These are phyloP conservation scores for Irpex sp. DNA, from an alignment of 1,284 basidiomycete species.

Conservation along the genomic window DNA sequence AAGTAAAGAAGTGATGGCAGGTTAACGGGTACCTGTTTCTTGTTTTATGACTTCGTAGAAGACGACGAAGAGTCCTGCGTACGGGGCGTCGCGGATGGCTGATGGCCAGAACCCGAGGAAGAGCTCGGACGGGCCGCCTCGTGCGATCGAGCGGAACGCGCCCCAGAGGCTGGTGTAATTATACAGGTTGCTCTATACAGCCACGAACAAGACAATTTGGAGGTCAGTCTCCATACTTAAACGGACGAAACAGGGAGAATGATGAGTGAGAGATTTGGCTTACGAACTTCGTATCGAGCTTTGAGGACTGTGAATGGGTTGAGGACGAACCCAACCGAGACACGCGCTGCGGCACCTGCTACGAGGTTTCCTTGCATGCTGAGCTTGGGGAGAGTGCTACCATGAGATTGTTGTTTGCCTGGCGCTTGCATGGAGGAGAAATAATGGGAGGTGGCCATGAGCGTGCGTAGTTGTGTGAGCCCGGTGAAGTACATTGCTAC, in stretches of 20 bases:
- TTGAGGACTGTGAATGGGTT: slow-evolving; percentile 96
- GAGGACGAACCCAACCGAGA: slow-evolving; percentile 81
- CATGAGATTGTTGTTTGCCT: slow-evolving; percentile 15
- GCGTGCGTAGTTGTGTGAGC: slow-evolving; percentile 70
- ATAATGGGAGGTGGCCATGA: slow-evolving; percentile 63
- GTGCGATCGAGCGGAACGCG: slow-evolving; percentile 59
- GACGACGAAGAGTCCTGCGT: slow-evolving; percentile 90
- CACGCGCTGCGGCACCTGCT: slow-evolving; percentile 83
- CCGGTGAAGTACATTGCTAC: slow-evolving; percentile 90
- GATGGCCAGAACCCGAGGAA: slow-evolving; percentile 89
- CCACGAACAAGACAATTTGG: neutral
- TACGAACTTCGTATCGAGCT: slow-evolving; percentile 84
- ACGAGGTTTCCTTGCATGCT: slow-evolving; percentile 81
- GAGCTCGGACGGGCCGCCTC: slow-evolving; percentile 75
- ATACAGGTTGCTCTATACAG: slow-evolving; percentile 70
- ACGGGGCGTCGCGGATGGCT: slow-evolving; percentile 90
- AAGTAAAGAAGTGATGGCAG: slow-evolving; percentile 8
- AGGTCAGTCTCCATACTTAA: slow-evolving; percentile 1
- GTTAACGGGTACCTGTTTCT: slow-evolving; percentile 46
- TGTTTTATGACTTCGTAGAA: slow-evolving; percentile 86
- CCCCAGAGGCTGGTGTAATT: slow-evolving; percentile 61
- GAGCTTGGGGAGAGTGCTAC: slow-evolving; percentile 72
- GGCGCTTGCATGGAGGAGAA: slow-evolving; percentile 41
- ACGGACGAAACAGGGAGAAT: no score
- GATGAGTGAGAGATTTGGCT: neutral